phyloP scores from a whole-genome alignment of 169 alveolate species.

The Eimeria zaria region DNA sequence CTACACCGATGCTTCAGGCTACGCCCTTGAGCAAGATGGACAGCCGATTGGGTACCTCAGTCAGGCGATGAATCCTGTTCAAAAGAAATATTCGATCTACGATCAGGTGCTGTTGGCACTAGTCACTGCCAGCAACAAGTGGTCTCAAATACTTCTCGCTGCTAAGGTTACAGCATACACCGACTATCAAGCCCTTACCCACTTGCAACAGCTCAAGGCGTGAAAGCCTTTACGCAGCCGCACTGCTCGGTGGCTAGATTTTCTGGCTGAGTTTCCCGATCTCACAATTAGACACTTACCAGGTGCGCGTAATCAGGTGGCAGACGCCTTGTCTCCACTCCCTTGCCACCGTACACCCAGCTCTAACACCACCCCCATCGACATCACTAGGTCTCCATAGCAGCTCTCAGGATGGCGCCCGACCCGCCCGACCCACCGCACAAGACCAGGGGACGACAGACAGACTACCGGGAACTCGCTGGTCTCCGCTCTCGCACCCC shows the following conservation, averaged over 20 bases:
- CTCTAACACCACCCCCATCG: background rate
- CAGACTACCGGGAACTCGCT: background rate
- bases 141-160: background rate
- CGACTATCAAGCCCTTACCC: background rate
- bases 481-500: background rate
- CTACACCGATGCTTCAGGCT: constrained; percentile 10
- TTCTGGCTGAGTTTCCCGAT: background rate
- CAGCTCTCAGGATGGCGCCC: background rate
- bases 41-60: constrained; percentile 7
- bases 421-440: background rate
- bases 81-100: constrained; percentile 1
- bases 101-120: background rate
- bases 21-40: background rate
- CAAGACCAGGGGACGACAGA: background rate
- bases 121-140: background rate
- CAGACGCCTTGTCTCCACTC: background rate
- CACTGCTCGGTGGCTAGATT: constrained; percentile 2
- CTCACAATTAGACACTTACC: background rate
- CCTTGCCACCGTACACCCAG: background rate
- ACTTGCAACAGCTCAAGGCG: background rate
- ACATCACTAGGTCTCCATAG: background rate
- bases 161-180: background rate
- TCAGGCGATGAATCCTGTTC: background rate
- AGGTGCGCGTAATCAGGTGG: background rate
- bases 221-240: background rate